phyloP scores from a whole-genome alignment of 768 basidiomycete species.

The Myochromella boudieri region DNA sequence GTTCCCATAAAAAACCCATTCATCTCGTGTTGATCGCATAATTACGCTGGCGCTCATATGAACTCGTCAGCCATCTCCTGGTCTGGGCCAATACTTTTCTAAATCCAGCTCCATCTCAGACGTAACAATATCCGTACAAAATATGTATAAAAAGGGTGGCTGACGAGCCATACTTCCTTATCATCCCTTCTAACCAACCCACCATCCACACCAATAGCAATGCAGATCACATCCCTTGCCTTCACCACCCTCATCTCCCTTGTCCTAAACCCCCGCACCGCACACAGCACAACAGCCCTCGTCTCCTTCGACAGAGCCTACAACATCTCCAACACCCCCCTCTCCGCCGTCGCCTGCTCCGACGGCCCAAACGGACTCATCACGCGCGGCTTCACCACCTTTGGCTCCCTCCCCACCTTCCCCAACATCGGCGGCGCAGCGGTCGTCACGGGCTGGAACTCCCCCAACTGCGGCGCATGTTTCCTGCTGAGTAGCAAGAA shows the following conservation, averaged over 20 bases:
- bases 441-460: slow-evolving; percentile 44
- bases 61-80: too few relatives aligned
- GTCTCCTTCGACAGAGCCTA: slow-evolving; percentile 40
- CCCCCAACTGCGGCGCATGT: slow-evolving; percentile 50
- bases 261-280: slow-evolving; percentile 10
- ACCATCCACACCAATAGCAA: slow-evolving; percentile 11
- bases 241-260: slow-evolving; percentile 22
- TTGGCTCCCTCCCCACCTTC: slow-evolving; percentile 48
- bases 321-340: slow-evolving; percentile 30
- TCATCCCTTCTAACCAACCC: neutral
- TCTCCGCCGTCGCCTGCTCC: slow-evolving; percentile 46
- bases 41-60: too few relatives aligned
- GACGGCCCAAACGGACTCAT: slow-evolving; percentile 46
- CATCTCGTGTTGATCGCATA: too few relatives aligned
- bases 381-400: slow-evolving; percentile 38
- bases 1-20: too few relatives aligned
- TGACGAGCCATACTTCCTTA: neutral
- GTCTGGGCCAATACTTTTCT: too few relatives aligned
- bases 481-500: slow-evolving; percentile 46
- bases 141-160: neutral
- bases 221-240: slow-evolving; percentile 34
- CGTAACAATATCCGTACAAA: too few relatives aligned
- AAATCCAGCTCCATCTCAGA: too few relatives aligned
- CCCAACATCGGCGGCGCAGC: slow-evolving; percentile 51
- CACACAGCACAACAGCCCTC: slow-evolving; percentile 3